Base-by-base conservation (phyloP, 2,329 filamentous ascomycete species). In the Myriosclerotinia duriaeana region DNA sequence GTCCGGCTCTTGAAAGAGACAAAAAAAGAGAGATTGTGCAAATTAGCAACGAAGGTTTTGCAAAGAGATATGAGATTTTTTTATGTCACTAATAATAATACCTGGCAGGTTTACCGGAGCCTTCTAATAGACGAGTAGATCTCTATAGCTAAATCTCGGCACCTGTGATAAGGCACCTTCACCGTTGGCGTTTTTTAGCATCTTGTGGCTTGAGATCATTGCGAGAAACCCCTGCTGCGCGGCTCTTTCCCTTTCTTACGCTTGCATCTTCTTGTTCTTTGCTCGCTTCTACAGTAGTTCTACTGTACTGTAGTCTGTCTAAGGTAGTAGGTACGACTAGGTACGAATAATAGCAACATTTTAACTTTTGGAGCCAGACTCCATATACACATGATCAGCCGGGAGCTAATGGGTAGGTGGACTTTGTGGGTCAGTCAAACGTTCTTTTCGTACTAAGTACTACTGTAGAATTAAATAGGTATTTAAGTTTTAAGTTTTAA, bases 111-210 rank as follows among this genome's bases (percentile, higher is more conserved):
- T 48, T 56, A 34, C 53, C 42, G 26, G 36, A 46, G 38, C 40
- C 40, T 46, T 36, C n/a, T n/a, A 26, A 53, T 40, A n/a, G 34
- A 64, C 3, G n/a, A 53, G 38, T 52, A 50, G 46, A 52, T 30
- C 48, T 52, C 26, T 52, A 30, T 8, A 54, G n/a, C 20, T 22
- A 38, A 22, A 50, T 48, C 30, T 60, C 34, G 56, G 56, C 42
- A 50, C 36, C 42, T 60, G 12, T 54, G 22, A 22, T 54, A 36
- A 17, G 48, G 14, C 34, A 60, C 50, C 15, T 58, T 22, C 59
- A 53, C 66, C 65, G 70, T 69, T 71, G 68, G 61, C 50, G 61
- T 15, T 67, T n/a, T 65, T 54, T 65, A 53, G 66, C 40, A 56
- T 44, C 8, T 40, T 48, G 54, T 66, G 67, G 62, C 42, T 64